Base-by-base conservation (phyloP, 345 rosid genomes). In the Eucalyptus victrix region DNA sequence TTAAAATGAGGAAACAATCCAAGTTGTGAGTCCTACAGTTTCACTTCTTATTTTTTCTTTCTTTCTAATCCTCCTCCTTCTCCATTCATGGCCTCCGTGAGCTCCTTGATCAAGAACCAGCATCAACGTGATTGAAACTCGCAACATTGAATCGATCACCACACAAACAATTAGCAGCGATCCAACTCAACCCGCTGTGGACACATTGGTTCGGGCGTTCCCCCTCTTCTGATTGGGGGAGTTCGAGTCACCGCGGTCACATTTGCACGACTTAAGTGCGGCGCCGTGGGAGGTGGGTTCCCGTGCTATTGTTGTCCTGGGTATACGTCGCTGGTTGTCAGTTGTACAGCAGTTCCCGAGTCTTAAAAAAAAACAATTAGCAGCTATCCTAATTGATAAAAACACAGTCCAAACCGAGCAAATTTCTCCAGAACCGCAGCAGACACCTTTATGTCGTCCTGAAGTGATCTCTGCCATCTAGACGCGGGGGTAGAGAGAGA, bases 391-490 rank as follows among this genome's bases (percentile, higher is more conserved):
- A 65, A 9, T 15, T 0, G 34, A n/a, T 0, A 7, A 6, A n/a
- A 8, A 65, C 34, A 16, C 9, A 16, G 76, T 65, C 76, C 76
- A n/a, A n/a, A 16, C 19, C 76, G 40, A 65, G 37, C 72, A 65
- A 65, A 65, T 34, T 94, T 93, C 93, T 54, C 92, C 58, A 51
- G 62, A 90, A 94, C 94, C 51, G 97, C 96, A 3, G 94, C 98
- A 91, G 93, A 96, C 10, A 95, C 98, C 94, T 94, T 97, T 4
- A 94, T 90, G 87, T 97, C 98, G 90, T 95, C 98, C 88, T 91
- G 26, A 96, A 56, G 58, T 92, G 90, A 90, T 91, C 90, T 40
- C 96, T 96, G 91, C 40, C 51, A 85, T 24, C n/a, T 9, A 17
- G 60, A 86, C 37, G 17, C 18, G 30, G 62, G 60, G 28, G 6